Evolutionary conservation across 176 grass and related monocot species (phyloP).

Genomic region (Triticum dicoccoides): DNA sequence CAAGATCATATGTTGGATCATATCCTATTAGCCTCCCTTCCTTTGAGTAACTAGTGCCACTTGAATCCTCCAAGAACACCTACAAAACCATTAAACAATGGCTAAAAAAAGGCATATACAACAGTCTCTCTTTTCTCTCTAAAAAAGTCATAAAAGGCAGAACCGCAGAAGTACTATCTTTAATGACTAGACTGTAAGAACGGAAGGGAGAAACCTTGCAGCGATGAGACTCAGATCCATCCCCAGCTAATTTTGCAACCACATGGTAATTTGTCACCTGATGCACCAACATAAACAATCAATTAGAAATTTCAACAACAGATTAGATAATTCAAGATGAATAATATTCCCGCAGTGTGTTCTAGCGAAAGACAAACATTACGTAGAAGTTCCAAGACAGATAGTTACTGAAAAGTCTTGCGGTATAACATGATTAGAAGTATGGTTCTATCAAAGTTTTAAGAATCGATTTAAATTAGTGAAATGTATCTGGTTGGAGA

Average conservation of each 20-base stretch:
- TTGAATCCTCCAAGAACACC: slow-evolving; percentile 69
- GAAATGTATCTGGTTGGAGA: not conserved
- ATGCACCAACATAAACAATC: not conserved
- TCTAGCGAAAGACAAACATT: not conserved
- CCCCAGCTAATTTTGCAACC: slow-evolving; percentile 68
- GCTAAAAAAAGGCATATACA: not conserved
- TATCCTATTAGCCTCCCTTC: slow-evolving; percentile 70
- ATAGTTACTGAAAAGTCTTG: not conserved
- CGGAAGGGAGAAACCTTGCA: slow-evolving; percentile 52
- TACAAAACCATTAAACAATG: slow-evolving; percentile 10
- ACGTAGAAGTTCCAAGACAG: not conserved
- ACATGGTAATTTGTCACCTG: slow-evolving; percentile 97
- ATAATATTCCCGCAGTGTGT: not conserved
- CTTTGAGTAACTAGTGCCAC: slow-evolving; percentile 56
- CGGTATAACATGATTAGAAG: not conserved
- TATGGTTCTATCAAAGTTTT: not conserved
- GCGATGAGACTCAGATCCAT: slow-evolving; percentile 46
- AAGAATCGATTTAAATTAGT: not conserved
- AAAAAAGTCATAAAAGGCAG: not conserved
- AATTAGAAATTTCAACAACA: not conserved
- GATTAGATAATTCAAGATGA: not conserved
- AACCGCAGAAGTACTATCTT: not conserved
- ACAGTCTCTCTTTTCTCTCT: not conserved
- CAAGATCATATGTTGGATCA: slow-evolving; percentile 78
- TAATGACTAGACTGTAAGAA: not conserved